Conservation (phyloP, 768 basidiomycete genomes). For the Cytidiella melzeri region DNA sequence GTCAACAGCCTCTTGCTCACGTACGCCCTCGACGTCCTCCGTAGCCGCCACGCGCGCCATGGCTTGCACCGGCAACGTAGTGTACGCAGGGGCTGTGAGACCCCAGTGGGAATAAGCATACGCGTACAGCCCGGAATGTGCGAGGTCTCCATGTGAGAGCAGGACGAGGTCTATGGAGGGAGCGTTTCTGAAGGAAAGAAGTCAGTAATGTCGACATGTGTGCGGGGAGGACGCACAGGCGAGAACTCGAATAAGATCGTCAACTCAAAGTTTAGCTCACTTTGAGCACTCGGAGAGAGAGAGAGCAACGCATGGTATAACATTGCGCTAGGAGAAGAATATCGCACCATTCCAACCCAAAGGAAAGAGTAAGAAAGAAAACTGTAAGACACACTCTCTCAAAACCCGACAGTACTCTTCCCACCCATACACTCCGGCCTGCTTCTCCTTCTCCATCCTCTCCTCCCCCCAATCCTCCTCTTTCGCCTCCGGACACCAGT, state of each 20-base stretch:
- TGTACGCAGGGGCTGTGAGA: constrained; percentile 86
- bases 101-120: constrained; percentile 88
- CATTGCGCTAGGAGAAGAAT: not conserved
- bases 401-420: constrained; percentile 60
- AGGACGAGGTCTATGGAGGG: constrained; percentile 86
- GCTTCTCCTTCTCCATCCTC: constrained; percentile 25
- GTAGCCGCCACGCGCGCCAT: constrained; percentile 90
- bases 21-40: constrained; percentile 80
- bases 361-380: not conserved
- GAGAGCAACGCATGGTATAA: not conserved
- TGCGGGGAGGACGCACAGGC: too few relatives aligned
- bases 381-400: constrained; percentile 47
- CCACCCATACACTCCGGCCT: constrained; percentile 41
- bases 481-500: constrained; percentile 64
- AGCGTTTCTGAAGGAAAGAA: constrained; percentile 49
- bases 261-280: not conserved
- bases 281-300: not conserved
- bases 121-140: constrained; percentile 87
- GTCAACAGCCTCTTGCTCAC: constrained; percentile 62
- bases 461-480: constrained; percentile 26
- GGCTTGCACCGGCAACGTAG: constrained; percentile 91
- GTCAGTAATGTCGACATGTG: too few relatives aligned
- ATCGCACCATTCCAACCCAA: not conserved
- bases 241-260: not conserved
- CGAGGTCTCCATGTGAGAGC: constrained; percentile 88